Evolutionary conservation across 768 basidiomycete genomes (phyloP), one percentile per base, ranked within the genome.

Genomic region (Hericium erinaceus): DNA sequence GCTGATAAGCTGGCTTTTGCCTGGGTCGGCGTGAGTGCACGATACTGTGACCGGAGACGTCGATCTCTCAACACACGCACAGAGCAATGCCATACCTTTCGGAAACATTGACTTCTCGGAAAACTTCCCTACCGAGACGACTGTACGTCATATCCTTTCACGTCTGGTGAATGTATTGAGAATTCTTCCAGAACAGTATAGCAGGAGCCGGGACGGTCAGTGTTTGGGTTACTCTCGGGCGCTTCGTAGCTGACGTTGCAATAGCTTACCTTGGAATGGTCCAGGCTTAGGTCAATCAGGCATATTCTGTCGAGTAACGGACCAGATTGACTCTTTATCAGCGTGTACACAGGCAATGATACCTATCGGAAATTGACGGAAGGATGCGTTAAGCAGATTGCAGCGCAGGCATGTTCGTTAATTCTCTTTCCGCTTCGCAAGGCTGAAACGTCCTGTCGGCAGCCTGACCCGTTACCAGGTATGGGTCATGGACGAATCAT

Each of bases 1-100:
- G 81, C 80, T 1, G 80, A 86, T 67, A 84, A 84, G 64, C 64
- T 91, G 70, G 73, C 78, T 0, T 78, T 77, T 62, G 84, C 79
- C 3, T 90, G 82, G 78, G 72, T 76, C 39, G 77, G 75, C 38
- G 84, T 85, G 60, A 53, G 80, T 67, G 39, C 52, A 1, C 0
- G 10, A 53, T 54, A 20, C 0, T 40, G 12, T 20, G 15, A 26
- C 54, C 16, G 15, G 10, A 48, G 18, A 22, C 26, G 37, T 15
- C 20, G 13, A 4, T 20, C 59, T 55, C 26, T 57, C 46, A 10
- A 39, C 16, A 12, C 41, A 15, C n/a, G 9, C 5, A 33, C 22
- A 76, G 75, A 55, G 64, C n/a, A 72, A 70, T 57, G 49, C 60
- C 1, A 66, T 80, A 24, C 78, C 77, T 3, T 80, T 65, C 48